Base-by-base conservation (phyloP, 2,329 filamentous ascomycete species). In the Fusarium compactum region DNA sequence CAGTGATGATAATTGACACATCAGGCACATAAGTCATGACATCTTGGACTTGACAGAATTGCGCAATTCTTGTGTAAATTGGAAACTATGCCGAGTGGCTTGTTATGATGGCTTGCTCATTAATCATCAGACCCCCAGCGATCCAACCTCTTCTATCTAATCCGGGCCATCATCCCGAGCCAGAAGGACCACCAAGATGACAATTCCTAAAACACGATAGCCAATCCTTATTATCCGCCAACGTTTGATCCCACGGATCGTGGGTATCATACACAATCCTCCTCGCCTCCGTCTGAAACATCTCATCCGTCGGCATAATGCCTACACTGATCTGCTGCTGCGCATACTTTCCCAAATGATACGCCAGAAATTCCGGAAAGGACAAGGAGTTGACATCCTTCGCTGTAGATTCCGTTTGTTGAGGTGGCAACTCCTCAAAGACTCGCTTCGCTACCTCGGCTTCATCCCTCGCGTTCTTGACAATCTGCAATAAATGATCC, bases 181-280 rank as follows among this genome's bases (percentile, higher is more conserved):
- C 30, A 1, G 16, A 15, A n/a, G 38, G 16, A 12, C 41, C 41
- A 5, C 59, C 15, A 1, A 71, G 38, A 30, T 70, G 51, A 16
- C 38, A 45, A 16, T 25, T 58, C 10, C 75, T 69, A 22, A 78
- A 79, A 16, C 60, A 66, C 1, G 67, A 60, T 11, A 78, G 32
- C 76, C 76, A 78, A 15, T 77, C 70, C 1, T 50, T 51, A 22
- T 77, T 77, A 11, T 78, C 75, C 5, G 76, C 75, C 43, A 79
- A 65, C 0, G 75, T 78, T 20, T 76, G 73, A 24, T 78, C 74
- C 69, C 68, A 76, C 0, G 71, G 62, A 9, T 78, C 76, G 1
- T 64, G 61, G 2, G 59, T 67, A 14, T 73, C 68, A 30, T 75
- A 77, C 18, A 75, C 67, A 8, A 78, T 55, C 12, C 68, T 66